Conservation (phyloP, 768 basidiomycete species). For the Boletus bicolor region DNA sequence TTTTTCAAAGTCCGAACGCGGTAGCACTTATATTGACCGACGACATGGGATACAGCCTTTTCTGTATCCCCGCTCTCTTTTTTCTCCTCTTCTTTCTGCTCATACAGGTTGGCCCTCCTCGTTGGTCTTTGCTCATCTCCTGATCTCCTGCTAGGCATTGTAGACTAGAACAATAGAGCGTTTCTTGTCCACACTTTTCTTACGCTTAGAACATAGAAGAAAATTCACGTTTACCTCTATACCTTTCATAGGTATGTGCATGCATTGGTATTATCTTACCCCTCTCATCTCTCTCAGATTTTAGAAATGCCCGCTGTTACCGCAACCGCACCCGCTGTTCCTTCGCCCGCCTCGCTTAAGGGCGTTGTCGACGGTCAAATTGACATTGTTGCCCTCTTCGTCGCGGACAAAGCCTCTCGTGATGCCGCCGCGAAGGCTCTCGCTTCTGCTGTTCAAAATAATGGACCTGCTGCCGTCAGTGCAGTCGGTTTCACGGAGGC, state of each 20-base stretch:
- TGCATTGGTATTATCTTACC: not conserved
- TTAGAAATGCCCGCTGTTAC: constrained; percentile 80
- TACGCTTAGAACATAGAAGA: constrained; percentile 38
- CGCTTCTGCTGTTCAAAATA: constrained; percentile 74
- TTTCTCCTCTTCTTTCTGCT: constrained; percentile 21
- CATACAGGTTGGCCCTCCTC: constrained; percentile 32
- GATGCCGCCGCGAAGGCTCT: constrained; percentile 67
- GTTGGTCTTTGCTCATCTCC: not conserved
- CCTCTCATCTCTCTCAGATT: constrained; percentile 36
- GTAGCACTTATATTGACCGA: constrained; percentile 17
- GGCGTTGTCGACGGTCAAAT: constrained; percentile 61
- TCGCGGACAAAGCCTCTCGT: constrained; percentile 80
- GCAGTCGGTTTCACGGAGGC: constrained; percentile 70
- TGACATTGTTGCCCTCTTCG: constrained; percentile 75
- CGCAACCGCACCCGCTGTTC: constrained; percentile 53
- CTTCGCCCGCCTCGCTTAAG: constrained; percentile 72
- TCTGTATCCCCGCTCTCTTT: constrained; percentile 33
- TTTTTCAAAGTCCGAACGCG: constrained; percentile 34
- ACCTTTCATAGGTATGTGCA: constrained; percentile 41
- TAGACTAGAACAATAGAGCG: constrained; percentile 57
- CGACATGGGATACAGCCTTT: not conserved
- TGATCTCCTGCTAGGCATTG: constrained; percentile 32
- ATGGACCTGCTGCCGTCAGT: constrained; percentile 75
- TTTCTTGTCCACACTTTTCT: constrained; percentile 55
- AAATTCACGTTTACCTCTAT: constrained; percentile 34